phyloP scores from a whole-genome alignment of 768 basidiomycete species.

The Psilocybe tampanensis region DNA sequence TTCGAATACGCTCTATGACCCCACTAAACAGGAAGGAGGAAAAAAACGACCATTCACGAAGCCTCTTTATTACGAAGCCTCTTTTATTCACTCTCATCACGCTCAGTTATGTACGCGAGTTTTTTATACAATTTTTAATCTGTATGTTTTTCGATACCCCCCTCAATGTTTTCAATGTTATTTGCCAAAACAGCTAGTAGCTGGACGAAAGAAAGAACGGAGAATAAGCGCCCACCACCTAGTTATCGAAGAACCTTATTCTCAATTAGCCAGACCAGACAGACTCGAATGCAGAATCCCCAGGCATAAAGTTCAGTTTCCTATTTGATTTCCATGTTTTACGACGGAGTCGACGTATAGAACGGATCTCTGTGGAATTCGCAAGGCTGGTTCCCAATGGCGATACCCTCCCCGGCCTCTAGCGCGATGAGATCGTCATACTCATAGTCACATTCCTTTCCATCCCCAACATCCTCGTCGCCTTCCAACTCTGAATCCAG shows the following conservation, averaged over 20 bases:
- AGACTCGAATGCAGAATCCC: no score
- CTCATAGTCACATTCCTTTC: conserved; percentile 15
- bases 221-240: no score
- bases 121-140: no score
- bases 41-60: not conserved
- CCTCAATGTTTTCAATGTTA: no score
- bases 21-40: not conserved
- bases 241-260: no score
- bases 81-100: not conserved
- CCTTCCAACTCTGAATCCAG: conserved; percentile 11
- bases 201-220: no score
- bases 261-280: no score
- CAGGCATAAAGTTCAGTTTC: no score
- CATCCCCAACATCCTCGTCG: conserved; percentile 29
- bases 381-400: conserved; percentile 62
- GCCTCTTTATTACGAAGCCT: not conserved
- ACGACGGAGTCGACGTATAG: not conserved
- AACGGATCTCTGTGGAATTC: conserved; percentile 51
- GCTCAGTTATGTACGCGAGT: not conserved
- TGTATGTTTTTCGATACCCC: no score
- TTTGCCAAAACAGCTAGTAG: no score
- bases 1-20: conserved; percentile 51
- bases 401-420: conserved; percentile 52
- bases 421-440: conserved; percentile 32
- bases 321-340: no score